Percentiles rank a stretch among this genome's conserved stretches.
These are phyloP conservation scores for Cymbidium sinense DNA, from an alignment of 106 monocot genomes.

Conservation along the genomic window DNA sequence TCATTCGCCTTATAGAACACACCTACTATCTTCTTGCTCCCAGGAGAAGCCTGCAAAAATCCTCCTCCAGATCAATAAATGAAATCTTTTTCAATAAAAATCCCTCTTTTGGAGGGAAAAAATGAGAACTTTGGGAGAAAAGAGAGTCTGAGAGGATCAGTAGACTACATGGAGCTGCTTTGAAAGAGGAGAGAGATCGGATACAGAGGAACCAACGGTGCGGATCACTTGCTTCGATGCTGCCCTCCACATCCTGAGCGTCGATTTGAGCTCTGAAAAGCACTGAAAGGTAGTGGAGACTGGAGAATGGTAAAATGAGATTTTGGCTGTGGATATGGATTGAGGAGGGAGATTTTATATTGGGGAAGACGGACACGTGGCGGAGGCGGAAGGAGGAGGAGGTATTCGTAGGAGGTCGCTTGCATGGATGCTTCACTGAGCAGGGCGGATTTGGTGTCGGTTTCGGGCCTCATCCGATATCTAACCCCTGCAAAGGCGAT, in stretches of 20 bases:
- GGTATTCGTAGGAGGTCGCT: too few relatives aligned
- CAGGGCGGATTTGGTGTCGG: too few relatives aligned
- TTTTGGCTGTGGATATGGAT: not conserved
- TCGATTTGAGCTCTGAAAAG: not conserved
- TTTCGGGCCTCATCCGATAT: too few relatives aligned
- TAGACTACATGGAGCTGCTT: slow-evolving; percentile 32
- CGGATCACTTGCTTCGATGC: slow-evolving; percentile 21
- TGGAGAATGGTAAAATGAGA: not conserved
- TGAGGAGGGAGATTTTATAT: not conserved
- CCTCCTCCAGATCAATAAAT: not conserved
- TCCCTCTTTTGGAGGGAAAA: not conserved
- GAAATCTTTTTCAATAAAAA: not conserved
- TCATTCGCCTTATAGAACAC: slow-evolving; percentile 98
- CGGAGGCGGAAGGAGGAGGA: not conserved
- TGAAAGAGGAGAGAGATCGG: slow-evolving; percentile 5
- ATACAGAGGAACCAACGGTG: slow-evolving; percentile 12
- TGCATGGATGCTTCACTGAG: too few relatives aligned
- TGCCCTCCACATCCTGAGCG: slow-evolving; percentile 23
- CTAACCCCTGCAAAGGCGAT: too few relatives aligned
- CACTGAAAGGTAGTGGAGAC: too few relatives aligned
- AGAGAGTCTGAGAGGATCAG: not conserved
- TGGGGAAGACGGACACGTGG: not conserved
- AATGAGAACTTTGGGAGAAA: not conserved
- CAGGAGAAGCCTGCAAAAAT: slow-evolving; percentile 52
- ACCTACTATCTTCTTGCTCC: slow-evolving; percentile 93